Percentiles rank a stretch among this genome's conserved stretches.
Conservation (phyloP, 805 yeast genomes). For the Jamesozyma spencerorum region DNA sequence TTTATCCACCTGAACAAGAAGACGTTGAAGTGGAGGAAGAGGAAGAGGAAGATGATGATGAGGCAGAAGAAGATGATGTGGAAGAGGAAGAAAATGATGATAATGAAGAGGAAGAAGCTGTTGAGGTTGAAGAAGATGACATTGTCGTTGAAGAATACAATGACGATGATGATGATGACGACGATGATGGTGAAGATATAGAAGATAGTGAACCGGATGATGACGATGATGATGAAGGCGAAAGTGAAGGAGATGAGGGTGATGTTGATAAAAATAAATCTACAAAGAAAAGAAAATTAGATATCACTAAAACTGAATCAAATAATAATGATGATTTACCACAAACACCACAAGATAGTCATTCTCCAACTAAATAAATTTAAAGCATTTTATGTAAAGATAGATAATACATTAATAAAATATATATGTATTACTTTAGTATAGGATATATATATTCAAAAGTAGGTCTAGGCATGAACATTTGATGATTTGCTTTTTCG, state of each 20-base stretch:
- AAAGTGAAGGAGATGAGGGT: slow-evolving; percentile 9
- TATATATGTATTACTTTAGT: no score
- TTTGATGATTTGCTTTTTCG: no score
- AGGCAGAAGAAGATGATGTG: slow-evolving; percentile 43
- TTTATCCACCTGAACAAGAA: slow-evolving; percentile 70
- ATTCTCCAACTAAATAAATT: slow-evolving; percentile 5
- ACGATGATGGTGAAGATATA: slow-evolving; percentile 29
- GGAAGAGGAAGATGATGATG: slow-evolving; percentile 56
- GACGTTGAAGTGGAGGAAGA: slow-evolving; percentile 56
- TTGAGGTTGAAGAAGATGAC: slow-evolving; percentile 35
- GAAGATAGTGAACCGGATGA: slow-evolving; percentile 25
- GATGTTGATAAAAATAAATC: slow-evolving; percentile 10
- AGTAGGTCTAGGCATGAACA: no score
- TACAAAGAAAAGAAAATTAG: slow-evolving; percentile 12
- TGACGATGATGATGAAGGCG: slow-evolving; percentile 23
- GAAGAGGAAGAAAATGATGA: slow-evolving; percentile 40
- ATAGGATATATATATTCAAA: no score
- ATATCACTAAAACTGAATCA: slow-evolving; percentile 1
- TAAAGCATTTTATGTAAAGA: neutral
- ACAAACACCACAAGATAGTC: slow-evolving; percentile 25
- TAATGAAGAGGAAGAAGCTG: slow-evolving; percentile 40
- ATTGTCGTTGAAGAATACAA: slow-evolving; percentile 34
- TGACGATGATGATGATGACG: slow-evolving; percentile 32
- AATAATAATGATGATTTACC: slow-evolving; percentile 8
- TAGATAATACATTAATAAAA: no score